Base-by-base conservation (phyloP, 306 rosid species). In the Glycyrrhiza uralensis region DNA sequence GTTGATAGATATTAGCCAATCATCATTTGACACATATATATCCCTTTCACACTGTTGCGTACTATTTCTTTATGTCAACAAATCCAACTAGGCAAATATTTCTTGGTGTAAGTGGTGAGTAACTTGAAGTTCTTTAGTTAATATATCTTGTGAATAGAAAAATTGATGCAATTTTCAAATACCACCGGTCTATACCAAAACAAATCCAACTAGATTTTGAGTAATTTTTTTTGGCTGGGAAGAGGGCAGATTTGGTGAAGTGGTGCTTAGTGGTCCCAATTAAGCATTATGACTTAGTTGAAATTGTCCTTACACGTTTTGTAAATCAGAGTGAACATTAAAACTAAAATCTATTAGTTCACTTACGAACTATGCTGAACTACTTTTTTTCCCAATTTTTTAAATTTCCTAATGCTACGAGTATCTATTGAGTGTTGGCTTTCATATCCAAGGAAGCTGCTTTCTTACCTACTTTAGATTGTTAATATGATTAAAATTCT, bases 211-310 rank as follows among this genome's bases (percentile, higher is more conserved):
- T 62, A 49, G 54, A 62, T 49, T 69, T 15, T 2, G 51, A 63
- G 68, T 41, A 33, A 18, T 50, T 35, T 49, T 65, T 49, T 46
- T n/a, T n/a, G n/a, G n/a, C n/a, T n/a, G n/a, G n/a, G n/a, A n/a
- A n/a, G n/a, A n/a, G n/a, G 14, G 26, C 8, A 56, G 60, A 30
- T 57, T 36, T 58, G 71, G 58, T 56, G 18, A 35, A 72, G 52
- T 71, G 0, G 72, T 69, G 19, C 20, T 77, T 42, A n/a, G 69
- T 73, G 78, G 80, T 78, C 67, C 81, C 69, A 47, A 57, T 20
- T 28, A n/a, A 45, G 61, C 65, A 73, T 52, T 5, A 49, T 72
- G 46, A 66, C 76, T 23, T 12, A 30, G 52, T 30, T 64, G 39
- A 66, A 65, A 64, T 69, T 79, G 17, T 60, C 76, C 44, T 14